Percentiles rank a stretch among this genome's conserved stretches.
phyloP scores from a whole-genome alignment of 2,329 filamentous ascomycete genomes.

The Colletotrichum brevisporum region DNA sequence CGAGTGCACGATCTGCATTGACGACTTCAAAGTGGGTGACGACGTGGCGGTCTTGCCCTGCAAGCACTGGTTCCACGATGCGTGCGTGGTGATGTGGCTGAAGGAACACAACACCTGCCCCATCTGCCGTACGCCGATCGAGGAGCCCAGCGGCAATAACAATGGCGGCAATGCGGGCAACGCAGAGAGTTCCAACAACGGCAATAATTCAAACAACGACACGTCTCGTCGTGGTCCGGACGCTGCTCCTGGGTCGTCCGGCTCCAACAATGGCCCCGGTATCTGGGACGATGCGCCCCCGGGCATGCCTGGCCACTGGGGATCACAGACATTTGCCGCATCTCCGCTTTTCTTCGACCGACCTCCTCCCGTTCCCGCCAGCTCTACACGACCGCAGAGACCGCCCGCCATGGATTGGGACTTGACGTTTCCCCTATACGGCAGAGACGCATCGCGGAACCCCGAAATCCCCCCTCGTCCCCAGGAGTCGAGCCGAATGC shows the following conservation, averaged over 20 bases:
- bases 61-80: conserved; percentile 92
- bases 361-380: conserved; percentile 21
- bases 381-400: conserved; percentile 25
- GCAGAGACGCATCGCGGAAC: conserved; percentile 1
- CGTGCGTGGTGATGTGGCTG: conserved; percentile 87
- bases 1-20: conserved; percentile 97
- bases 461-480: conserved; percentile 17
- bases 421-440: conserved; percentile 18
- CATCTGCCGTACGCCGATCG: conserved; percentile 77
- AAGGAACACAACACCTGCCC: conserved; percentile 94
- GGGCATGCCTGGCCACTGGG: conserved; percentile 30
- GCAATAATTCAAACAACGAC: conserved; percentile 7
- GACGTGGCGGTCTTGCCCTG: conserved; percentile 86
- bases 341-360: conserved; percentile 2
- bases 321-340: background rate
- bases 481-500: conserved; percentile 22
- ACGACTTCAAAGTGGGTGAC: conserved; percentile 80
- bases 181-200: conserved; percentile 24
- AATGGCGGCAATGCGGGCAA: conserved; percentile 32
- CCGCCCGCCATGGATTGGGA: conserved; percentile 12
- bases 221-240: background rate
- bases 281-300: conserved; percentile 25
- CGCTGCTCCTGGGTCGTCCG: conserved; percentile 21
- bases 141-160: conserved; percentile 49
- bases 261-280: conserved; percentile 9